A percentile compares a stretch with the other conserved stretches of the same genome.
Evolutionary conservation across 1,284 basidiomycete genomes (phyloP).

Genomic region (Leccinum griseonigrum): DNA sequence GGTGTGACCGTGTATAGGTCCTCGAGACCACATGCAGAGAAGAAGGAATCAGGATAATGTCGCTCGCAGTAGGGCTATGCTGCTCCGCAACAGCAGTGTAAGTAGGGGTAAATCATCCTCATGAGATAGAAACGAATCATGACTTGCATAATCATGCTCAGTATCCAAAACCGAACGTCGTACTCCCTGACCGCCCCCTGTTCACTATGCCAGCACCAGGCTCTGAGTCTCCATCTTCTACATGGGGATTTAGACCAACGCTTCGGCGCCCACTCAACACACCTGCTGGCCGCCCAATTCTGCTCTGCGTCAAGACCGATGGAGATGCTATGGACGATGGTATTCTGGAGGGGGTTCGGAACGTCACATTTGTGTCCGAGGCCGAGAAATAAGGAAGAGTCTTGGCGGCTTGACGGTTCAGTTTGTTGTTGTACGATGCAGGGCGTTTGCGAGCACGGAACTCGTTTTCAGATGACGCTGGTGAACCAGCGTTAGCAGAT

Average conservation of each 20-base stretch:
- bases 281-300: conserved; percentile 59
- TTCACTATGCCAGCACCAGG: conserved; percentile 20
- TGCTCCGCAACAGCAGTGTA: conserved; percentile 11
- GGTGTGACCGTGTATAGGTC: conserved; percentile 15
- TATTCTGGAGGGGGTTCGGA: conserved; percentile 45
- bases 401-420: conserved; percentile 33
- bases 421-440: conserved; percentile 36
- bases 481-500: conserved; percentile 38
- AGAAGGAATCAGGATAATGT: conserved; percentile 9
- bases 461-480: conserved; percentile 32
- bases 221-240: conserved; percentile 28
- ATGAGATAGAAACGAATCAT: conserved; percentile 11
- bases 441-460: conserved; percentile 36
- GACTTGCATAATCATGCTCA: conserved; percentile 18
- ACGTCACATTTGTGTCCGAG: conserved; percentile 48
- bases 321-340: conserved; percentile 36
- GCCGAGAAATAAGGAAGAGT: conserved; percentile 40
- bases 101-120: conserved; percentile 12
- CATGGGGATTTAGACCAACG: conserved; percentile 32
- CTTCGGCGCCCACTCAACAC: conserved; percentile 47
- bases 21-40: conserved; percentile 22
- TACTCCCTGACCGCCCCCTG: conserved; percentile 37
- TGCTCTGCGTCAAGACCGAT: conserved; percentile 49
- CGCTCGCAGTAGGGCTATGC: conserved; percentile 13
- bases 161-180: conserved; percentile 22